Evolutionary conservation across 2,329 filamentous ascomycete species (phyloP).

Genomic region (Colletotrichum tropicicola): DNA sequence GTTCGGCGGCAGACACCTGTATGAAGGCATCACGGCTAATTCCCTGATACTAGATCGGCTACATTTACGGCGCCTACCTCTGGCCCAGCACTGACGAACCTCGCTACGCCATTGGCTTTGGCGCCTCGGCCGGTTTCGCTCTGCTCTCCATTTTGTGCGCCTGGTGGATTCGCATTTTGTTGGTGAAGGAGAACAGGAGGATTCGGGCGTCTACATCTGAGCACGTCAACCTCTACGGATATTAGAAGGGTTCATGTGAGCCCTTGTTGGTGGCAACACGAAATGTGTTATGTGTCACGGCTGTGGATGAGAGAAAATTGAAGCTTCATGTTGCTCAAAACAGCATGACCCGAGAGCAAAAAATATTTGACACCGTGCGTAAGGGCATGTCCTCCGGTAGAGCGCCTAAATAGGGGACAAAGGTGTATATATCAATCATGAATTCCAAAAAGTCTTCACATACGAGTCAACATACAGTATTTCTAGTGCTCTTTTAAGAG

Average conservation of each 20-base stretch:
- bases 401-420: too few species aligned
- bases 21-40: background rate
- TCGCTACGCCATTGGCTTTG: conserved; percentile 53
- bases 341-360: too few species aligned
- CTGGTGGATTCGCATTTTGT: conserved; percentile 50
- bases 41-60: conserved; percentile 43
- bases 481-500: too few species aligned
- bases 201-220: conserved; percentile 43
- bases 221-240: conserved; percentile 48
- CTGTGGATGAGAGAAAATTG: too few species aligned
- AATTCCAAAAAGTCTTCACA: too few species aligned
- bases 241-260: conserved; percentile 38
- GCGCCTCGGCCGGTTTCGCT: conserved; percentile 53
- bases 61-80: conserved; percentile 60
- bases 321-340: too few species aligned
- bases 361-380: too few species aligned
- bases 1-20: background rate
- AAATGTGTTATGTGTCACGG: too few species aligned
- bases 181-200: conserved; percentile 52
- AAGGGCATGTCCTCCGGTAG: too few species aligned
- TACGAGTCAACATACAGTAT: too few species aligned
- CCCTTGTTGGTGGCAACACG: too few species aligned
- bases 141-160: conserved; percentile 46
- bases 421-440: too few species aligned
- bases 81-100: conserved; percentile 56